Base-by-base conservation (phyloP, 306 rosid genomes). In the Alnus rubra region DNA sequence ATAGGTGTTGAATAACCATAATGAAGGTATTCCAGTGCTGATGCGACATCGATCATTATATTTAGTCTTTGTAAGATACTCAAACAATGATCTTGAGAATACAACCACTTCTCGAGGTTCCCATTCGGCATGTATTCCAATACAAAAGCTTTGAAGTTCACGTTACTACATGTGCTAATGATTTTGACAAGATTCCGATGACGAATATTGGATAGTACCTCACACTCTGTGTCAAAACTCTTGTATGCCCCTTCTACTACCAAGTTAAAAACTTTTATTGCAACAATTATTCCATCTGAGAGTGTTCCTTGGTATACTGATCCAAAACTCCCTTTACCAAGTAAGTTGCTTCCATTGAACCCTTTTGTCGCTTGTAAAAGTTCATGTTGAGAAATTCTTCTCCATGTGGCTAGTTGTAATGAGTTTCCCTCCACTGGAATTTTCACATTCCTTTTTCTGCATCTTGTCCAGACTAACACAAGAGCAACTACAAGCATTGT, bases 1-100 rank as follows among this genome's bases (percentile, higher is more conserved):
- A 78, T 71, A 30, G 69, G 58, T 19, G 52, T 56, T 67, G 82
- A 73, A 82, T 68, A 73, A 73, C 82, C 82, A 39, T 78, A 71
- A 58, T 82, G 86, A 11, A 82, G 79, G 58, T 82, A 78, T 56
- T 78, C 82, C 63, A 82, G 52, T 37, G 85, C 79, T 65, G 39
- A 55, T 14, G 85, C 82, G 16, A 82, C 79, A 74, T 82, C 79
- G 18, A 82, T 52, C 82, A 82, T 78, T 77, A 82, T 78, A 16
- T 59, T 56, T 55, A 82, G 51, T 58, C 86, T 77, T 74, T 82
- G 76, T 47, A 73, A 54, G 79, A 82, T 47, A 68, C 74, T 68
- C 28, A 82, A 74, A 23, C 64, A 73, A 16, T 15, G 51, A 15
- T 68, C 30, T 3, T 78, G 13, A 9, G 86, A 73, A 30, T 82